Evolutionary conservation across 2,329 filamentous ascomycete genomes (phyloP), one percentile per base, ranked within the genome.

Genomic region (Aureobasidium subglaciale): DNA sequence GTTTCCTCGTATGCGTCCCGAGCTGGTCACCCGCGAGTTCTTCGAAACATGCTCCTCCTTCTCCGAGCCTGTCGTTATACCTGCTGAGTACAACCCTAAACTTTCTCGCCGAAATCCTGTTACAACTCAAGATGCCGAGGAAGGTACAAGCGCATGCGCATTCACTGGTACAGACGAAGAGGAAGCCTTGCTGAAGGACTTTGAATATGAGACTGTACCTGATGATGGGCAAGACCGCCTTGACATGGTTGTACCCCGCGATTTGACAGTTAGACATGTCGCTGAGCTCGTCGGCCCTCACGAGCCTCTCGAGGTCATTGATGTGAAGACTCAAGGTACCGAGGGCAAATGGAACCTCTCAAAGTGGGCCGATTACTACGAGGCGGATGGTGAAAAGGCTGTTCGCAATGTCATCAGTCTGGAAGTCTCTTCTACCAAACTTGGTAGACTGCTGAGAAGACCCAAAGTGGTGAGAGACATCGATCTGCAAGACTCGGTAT

Each of bases 381-480:
- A 86, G 61, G 80, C 84, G 62, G 77, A 77, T 59, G 74, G 74
- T 24, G 78, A 80, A 32, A 85, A 86, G 66, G 72, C 78, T 2
- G 82, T 87, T 34, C 79, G 82, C 5, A 87, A 87, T 63, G 84
- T 86, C 58, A 87, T 87, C 64, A 86, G 83, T 60, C 71, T 86
- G 29, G 84, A 87, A 64, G 80, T 86, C 2, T 86, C 84, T 7
- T 77, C 82, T 59, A 85, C 80, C 58, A 80, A 74, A 60, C 69
- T 87, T 25, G 84, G 84, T 25, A 76, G 76, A 58, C 70, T 86
- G 25, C 81, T 87, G 46, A 77, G 79, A 56, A 75, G 84, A 37
- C 84, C 84, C 2, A 82, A 81, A 64, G 76, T 84, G 38, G 84
- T 86, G 15, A 80, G 83, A 34, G 82, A 86, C 58, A 77, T 86